Base-by-base conservation (phyloP, 371 early-diverging fungal genomes). In the Mortierella sp. region DNA sequence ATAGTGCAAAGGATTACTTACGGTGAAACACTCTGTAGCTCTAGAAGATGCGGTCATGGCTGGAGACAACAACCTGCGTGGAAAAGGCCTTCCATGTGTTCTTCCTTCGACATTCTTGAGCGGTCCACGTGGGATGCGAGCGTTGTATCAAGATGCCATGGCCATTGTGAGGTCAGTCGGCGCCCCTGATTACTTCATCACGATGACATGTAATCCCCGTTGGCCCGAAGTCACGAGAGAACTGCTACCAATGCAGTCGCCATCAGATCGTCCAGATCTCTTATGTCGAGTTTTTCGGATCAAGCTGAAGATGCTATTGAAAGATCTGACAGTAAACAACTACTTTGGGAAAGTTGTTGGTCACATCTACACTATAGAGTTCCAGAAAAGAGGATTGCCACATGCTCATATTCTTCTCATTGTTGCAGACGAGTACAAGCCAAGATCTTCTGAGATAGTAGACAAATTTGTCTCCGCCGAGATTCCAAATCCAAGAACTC, bases 111-210 rank as follows among this genome's bases (percentile, higher is more conserved):
- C 72, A 0, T 79, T 83, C 46, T 45, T 37, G 46, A 75, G 79
- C 5, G 65, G 72, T 46, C 74, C 74, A 25, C 66, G 74, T 0
- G 50, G 69, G 19, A 77, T 81, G 74, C 29, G 46, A 0, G 74
- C 75, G 25, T 57, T 61, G 19, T 81, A 68, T 37, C 81, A 82
- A 37, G 80, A 83, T 67, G 70, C 77, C 0, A 72, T 82, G 60
- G 60, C 60, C 3, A 69, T 83, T 16, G 72, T 82, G 0, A 43
- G 74, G 6, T 1, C 23, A 0, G 73, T 69, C 26, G 76, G 84
- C 0, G 81, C 79, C 57, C 77, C 77, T 3, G 80, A 83, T 59
- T 51, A 75, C 0, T 85, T 85, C 51, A 63, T 85, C 4, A 82
- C 83, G 0, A 79, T 85, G n/a, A 85, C 73, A 2, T 83, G 81